Base-by-base conservation (phyloP, 2,329 filamentous ascomycete species). In the Rugonectria rugulosa region DNA sequence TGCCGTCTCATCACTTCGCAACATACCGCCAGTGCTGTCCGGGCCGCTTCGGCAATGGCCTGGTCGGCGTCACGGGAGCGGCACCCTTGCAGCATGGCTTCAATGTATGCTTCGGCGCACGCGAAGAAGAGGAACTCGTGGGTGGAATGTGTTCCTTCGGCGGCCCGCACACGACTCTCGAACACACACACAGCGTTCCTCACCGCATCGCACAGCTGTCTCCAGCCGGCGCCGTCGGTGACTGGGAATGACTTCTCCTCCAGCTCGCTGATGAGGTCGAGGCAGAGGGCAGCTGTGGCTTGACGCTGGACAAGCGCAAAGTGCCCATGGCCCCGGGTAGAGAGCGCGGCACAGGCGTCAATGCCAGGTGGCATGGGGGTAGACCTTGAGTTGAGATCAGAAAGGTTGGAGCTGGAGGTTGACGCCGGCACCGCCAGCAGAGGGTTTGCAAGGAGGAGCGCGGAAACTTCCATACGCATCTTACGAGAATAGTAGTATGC, bases 401-500 rank as follows among this genome's bases (percentile, higher is more conserved):
- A 20, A 15, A 9, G 14, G 19, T 7, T 24, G 12, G 19, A 4
- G 9, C 26, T 21, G 6, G 42, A n/a, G 8, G 31, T 45, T 6
- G 49, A 23, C 3, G 49, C 26, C 11, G 41, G 41, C 12, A 52
- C 32, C 19, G 47, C 20, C 4, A 40, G 12, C 8, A 36, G 14
- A 9, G 46, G 47, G 17, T 36, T 56, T 23, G 34, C 24, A 6
- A 53, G 17, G 10, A 57, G 48, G 5, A 53, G 42, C 6, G 53
- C 53, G 6, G 48, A 45, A 3, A 47, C 32, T 6, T 77, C 74
- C 27, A 76, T 68, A 49, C 69, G 68, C 31, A 76, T 70, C 57
- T 79, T 79, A 21, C 76, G 72, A 0, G 77, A 79, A 62, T 76
- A 80, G 61, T 78, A 77, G 57, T 75, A 79, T 6, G 71, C 67